phyloP scores from a whole-genome alignment of 352 stramenopile genomes.

The Pythium rishiriense region DNA sequence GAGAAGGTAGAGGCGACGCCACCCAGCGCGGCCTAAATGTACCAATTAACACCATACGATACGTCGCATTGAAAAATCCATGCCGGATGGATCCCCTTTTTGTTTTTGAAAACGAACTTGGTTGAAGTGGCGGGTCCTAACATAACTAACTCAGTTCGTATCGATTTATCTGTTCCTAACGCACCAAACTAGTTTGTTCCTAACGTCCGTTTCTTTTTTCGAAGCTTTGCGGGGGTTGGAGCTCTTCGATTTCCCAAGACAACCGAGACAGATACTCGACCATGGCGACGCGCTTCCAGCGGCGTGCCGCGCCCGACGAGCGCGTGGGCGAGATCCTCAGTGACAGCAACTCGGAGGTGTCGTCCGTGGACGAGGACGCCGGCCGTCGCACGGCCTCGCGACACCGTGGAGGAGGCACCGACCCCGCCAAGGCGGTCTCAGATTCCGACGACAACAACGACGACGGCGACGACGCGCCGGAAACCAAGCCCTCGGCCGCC shows the following conservation, averaged over 20 bases:
- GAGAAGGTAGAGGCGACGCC: not conserved
- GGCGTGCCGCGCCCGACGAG: slow-evolving; percentile 24
- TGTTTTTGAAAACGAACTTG: too few relatives aligned
- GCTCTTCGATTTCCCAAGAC: not conserved
- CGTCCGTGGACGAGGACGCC: slow-evolving; percentile 26
- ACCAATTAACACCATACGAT: too few relatives aligned
- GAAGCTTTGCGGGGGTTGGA: slow-evolving; percentile 12
- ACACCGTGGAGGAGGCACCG: not conserved
- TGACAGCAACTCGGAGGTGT: slow-evolving; percentile 58
- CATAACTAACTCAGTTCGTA: too few relatives aligned
- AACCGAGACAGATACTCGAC: not conserved
- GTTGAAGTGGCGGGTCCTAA: too few relatives aligned
- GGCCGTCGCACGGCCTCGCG: not conserved
- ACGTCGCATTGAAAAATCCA: too few relatives aligned
- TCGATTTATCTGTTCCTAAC: slow-evolving; percentile 4
- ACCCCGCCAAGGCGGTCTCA: slow-evolving; percentile 21
- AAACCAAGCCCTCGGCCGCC: slow-evolving; percentile 12
- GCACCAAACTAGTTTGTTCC: not conserved
- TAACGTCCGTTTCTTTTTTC: slow-evolving; percentile 13
- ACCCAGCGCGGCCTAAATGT: not conserved
- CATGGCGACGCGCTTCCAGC: slow-evolving; percentile 21
- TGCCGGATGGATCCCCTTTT: too few relatives aligned
- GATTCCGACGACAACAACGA: slow-evolving; percentile 27
- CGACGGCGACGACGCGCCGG: slow-evolving; percentile 1
- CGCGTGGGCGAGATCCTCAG: slow-evolving; percentile 60